Evolutionary conservation across 805 yeast genomes (phyloP).

Genomic region (Barnettozyma siamensis): DNA sequence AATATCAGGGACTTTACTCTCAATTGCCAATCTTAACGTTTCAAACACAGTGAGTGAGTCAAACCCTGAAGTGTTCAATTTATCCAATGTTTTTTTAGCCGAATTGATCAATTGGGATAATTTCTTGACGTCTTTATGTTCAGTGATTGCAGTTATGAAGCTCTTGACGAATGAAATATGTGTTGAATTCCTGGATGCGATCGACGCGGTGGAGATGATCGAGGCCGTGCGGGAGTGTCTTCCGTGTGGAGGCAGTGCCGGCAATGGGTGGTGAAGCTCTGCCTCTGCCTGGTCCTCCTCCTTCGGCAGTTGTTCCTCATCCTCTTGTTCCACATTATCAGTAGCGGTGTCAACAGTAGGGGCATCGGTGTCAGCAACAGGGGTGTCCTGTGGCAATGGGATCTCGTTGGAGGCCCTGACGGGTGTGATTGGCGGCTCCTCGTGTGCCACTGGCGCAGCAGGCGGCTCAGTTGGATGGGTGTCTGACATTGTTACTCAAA

Average conservation of each 20-base stretch:
- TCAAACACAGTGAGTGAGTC: conserved; percentile 60
- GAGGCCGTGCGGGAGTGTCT: conserved; percentile 20
- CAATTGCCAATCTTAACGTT: conserved; percentile 71
- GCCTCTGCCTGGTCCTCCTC: not conserved
- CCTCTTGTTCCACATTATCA: no score
- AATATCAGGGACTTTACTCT: conserved; percentile 56
- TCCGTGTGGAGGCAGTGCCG: conserved; percentile 6
- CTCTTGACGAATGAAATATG: conserved; percentile 42
- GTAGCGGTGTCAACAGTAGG: conserved; percentile 8
- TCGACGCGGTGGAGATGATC: conserved; percentile 15
- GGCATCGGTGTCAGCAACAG: conserved; percentile 6
- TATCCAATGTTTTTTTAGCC: conserved; percentile 28
- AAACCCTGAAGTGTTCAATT: conserved; percentile 28
- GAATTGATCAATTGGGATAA: conserved; percentile 30
- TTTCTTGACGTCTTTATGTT: conserved; percentile 55
- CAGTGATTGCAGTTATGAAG: conserved; percentile 52
- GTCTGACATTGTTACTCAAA: no score
- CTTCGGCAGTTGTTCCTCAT: not conserved
- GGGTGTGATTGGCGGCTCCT: no score
- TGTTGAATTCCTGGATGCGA: conserved; percentile 25
- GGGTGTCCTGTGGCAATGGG: no score
- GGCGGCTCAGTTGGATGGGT: no score
- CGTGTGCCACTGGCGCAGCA: no score
- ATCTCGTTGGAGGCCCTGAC: no score
- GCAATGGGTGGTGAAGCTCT: conserved; percentile 5